phyloP scores from a whole-genome alignment of 1,139 yeast species.

The Sugiyamaella neomexicana region DNA sequence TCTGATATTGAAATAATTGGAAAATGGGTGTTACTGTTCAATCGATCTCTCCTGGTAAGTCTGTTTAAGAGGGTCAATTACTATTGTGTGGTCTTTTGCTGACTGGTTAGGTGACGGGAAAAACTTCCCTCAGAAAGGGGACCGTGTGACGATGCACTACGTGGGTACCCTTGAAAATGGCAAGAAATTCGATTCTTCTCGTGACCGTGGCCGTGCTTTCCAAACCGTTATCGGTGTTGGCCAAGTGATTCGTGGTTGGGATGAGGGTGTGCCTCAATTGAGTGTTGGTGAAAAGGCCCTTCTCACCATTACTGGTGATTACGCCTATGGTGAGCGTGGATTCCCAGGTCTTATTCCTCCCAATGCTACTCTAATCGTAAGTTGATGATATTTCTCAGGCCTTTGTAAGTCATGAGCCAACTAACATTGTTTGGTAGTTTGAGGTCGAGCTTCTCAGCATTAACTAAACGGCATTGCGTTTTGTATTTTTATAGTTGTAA shows the following conservation, averaged over 20 bases:
- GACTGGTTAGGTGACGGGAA: slow-evolving; percentile 64
- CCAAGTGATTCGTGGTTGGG: slow-evolving; percentile 96
- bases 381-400: slow-evolving; percentile 18
- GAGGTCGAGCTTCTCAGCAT: slow-evolving; percentile 88
- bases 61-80: too few relatives aligned
- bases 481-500: not conserved
- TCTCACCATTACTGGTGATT: slow-evolving; percentile 87
- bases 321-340: slow-evolving; percentile 93
- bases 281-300: slow-evolving; percentile 90
- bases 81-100: not conserved
- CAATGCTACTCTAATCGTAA: slow-evolving; percentile 75
- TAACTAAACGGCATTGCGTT: slow-evolving; percentile 42
- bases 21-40: slow-evolving; percentile 44
- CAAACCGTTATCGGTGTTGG: slow-evolving; percentile 93
- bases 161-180: slow-evolving; percentile 94
- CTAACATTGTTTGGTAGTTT: slow-evolving; percentile 42
- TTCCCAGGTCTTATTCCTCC: slow-evolving; percentile 97
- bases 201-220: slow-evolving; percentile 93
- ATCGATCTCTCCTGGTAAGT: slow-evolving; percentile 41
- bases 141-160: slow-evolving; percentile 82
- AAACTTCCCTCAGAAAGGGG: slow-evolving; percentile 84
- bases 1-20: not conserved
- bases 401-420: too few relatives aligned
- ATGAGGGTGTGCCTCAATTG: slow-evolving; percentile 85
- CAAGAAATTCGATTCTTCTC: slow-evolving; percentile 90